Conservation (phyloP, 2,329 filamentous ascomycete genomes). For the Leptosphaerulina australis region DNA sequence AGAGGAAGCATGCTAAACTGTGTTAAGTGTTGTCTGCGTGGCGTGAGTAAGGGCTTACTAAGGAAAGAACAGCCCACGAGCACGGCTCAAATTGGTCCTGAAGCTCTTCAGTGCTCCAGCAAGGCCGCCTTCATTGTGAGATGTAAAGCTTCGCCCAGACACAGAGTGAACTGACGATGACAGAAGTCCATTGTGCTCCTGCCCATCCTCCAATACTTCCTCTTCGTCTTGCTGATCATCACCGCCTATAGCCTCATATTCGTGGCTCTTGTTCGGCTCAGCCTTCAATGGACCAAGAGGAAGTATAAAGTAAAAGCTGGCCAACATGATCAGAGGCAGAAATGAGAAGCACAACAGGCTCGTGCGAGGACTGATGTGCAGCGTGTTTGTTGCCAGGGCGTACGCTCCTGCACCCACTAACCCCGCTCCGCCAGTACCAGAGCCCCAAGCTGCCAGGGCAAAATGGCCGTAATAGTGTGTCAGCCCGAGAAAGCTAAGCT, state of each 20-base stretch:
- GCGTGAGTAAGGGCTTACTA: slow-evolving; percentile 56
- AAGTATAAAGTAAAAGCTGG: slow-evolving; percentile 83
- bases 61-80: slow-evolving; percentile 72
- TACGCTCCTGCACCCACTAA: slow-evolving; percentile 81
- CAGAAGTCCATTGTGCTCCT: slow-evolving; percentile 47
- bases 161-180: slow-evolving; percentile 39
- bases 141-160: slow-evolving; percentile 36
- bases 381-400: slow-evolving; percentile 79
- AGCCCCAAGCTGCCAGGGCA: slow-evolving; percentile 89
- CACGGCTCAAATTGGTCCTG: slow-evolving; percentile 65
- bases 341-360: slow-evolving; percentile 80
- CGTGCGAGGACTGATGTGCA: slow-evolving; percentile 73
- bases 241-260: slow-evolving; percentile 61
- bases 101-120: slow-evolving; percentile 43
- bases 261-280: slow-evolving; percentile 50
- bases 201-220: slow-evolving; percentile 18
- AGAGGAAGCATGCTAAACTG: slow-evolving; percentile 78
- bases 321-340: slow-evolving; percentile 79
- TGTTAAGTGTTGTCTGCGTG: slow-evolving; percentile 12
- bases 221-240: slow-evolving; percentile 45
- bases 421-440: slow-evolving; percentile 87
- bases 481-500: slow-evolving; percentile 87
- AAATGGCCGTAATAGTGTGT: slow-evolving; percentile 92
- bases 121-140: slow-evolving; percentile 18
- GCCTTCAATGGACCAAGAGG: slow-evolving; percentile 70